phyloP scores from a whole-genome alignment of 2,329 filamentous ascomycete genomes.

The Grosmannia penicillata region DNA sequence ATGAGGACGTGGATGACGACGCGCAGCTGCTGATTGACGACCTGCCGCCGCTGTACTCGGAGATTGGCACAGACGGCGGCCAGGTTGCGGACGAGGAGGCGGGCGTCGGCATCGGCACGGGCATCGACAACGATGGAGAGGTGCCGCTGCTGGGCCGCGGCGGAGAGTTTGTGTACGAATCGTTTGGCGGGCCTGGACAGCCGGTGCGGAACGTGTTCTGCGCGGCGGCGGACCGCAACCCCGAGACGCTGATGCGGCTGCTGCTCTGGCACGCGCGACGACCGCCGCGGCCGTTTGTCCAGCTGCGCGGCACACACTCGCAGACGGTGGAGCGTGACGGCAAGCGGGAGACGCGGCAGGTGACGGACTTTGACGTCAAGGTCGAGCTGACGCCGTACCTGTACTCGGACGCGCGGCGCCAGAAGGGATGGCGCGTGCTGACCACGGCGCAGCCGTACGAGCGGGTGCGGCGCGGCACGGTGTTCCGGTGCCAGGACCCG shows the following conservation, averaged over 20 bases:
- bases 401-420: constrained; percentile 26
- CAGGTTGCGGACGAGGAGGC: neutral
- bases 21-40: constrained; percentile 18
- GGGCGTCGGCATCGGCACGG: neutral
- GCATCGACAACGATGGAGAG: neutral
- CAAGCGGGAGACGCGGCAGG: constrained; percentile 27
- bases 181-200: too few species aligned
- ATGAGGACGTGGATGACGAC: constrained; percentile 14
- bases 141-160: neutral
- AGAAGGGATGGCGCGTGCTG: constrained; percentile 27
- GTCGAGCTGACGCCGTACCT: constrained; percentile 46
- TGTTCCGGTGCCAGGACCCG: constrained; percentile 36
- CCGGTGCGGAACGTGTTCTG: neutral
- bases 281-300: constrained; percentile 40
- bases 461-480: constrained; percentile 49
- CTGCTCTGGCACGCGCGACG: constrained; percentile 18
- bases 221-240: too few species aligned
- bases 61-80: constrained; percentile 17
- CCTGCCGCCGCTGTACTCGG: constrained; percentile 31
- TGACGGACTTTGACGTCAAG: constrained; percentile 44
- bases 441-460: constrained; percentile 41
- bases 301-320: constrained; percentile 36
- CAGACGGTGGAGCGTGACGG: constrained; percentile 27
- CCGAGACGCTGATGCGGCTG: too few species aligned
- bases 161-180: neutral